Conservation (phyloP, 805 yeast genomes). For the Jamesozyma rosinii region DNA sequence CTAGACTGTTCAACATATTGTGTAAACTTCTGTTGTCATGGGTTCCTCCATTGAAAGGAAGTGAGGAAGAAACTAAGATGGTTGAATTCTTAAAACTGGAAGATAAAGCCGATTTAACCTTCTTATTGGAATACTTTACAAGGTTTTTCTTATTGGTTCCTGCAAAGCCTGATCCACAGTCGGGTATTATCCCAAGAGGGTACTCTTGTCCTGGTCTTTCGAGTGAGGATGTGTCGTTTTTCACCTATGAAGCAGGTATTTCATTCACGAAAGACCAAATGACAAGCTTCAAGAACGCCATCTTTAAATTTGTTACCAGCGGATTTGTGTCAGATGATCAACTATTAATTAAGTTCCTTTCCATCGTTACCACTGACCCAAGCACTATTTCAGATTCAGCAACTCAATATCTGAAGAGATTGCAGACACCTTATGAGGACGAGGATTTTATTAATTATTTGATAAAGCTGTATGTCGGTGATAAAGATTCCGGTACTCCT, state of each 20-base stretch:
- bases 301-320: slow-evolving; percentile 27
- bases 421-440: slow-evolving; percentile 45
- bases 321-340: slow-evolving; percentile 36
- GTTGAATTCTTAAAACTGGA: slow-evolving; percentile 32
- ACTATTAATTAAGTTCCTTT: slow-evolving; percentile 38
- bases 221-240: slow-evolving; percentile 45
- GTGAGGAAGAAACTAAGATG: slow-evolving; percentile 34
- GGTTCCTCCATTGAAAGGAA: slow-evolving; percentile 41
- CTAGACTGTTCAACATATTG: slow-evolving; percentile 55
- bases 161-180: slow-evolving; percentile 26
- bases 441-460: slow-evolving; percentile 36
- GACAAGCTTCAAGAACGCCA: slow-evolving; percentile 32
- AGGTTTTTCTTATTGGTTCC: slow-evolving; percentile 53
- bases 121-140: slow-evolving; percentile 40
- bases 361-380: slow-evolving; percentile 57
- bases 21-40: slow-evolving; percentile 44
- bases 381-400: slow-evolving; percentile 48
- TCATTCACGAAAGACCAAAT: slow-evolving; percentile 44
- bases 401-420: slow-evolving; percentile 41
- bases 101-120: slow-evolving; percentile 34
- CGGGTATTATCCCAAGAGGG: slow-evolving; percentile 35
- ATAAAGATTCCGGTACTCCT: slow-evolving; percentile 32
- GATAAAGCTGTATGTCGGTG: slow-evolving; percentile 45
- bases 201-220: slow-evolving; percentile 58
- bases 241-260: slow-evolving; percentile 63